Evolutionary conservation across 176 grass and related monocot genomes (phyloP).

Genomic region (Triticum monococcum): DNA sequence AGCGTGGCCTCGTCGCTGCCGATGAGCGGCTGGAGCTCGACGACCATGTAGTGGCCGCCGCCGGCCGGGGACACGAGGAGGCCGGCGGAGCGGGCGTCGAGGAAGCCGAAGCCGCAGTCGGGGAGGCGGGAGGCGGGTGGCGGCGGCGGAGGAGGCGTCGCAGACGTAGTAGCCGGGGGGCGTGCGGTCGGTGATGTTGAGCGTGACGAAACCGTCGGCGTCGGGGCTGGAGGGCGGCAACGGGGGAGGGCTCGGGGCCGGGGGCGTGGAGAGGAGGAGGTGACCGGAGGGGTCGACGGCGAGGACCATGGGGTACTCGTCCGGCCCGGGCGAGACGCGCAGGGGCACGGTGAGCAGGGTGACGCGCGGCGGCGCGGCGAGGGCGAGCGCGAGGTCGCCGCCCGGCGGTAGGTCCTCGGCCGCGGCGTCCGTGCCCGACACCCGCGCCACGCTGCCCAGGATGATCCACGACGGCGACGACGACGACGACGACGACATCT

Average conservation of each 20-base stretch:
- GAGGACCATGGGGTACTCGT: slow-evolving; percentile 9
- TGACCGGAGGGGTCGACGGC: not conserved
- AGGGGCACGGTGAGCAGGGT: not conserved
- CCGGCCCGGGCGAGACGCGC: not conserved
- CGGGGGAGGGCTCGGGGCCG: not conserved
- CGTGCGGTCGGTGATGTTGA: slow-evolving; percentile 1
- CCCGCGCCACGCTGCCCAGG: not conserved
- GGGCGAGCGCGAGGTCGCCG: not conserved
- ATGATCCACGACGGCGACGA: not conserved
- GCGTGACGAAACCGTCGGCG: not conserved
- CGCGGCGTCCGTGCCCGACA: not conserved
- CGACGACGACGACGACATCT: not conserved
- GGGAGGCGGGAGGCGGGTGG: slow-evolving; percentile 9
- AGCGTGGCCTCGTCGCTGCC: not conserved
- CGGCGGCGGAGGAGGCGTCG: not conserved
- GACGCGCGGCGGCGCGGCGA: not conserved
- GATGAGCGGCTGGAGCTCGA: not conserved
- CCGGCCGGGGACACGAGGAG: not conserved
- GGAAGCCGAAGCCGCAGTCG: not conserved
- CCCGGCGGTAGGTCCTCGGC: not conserved
- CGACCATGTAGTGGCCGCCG: not conserved
- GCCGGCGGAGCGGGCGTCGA: not conserved
- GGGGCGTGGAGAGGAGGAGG: not conserved
- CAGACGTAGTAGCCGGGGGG: not conserved
- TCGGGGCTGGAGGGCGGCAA: not conserved